Evolutionary conservation across 1,284 basidiomycete genomes (phyloP), one percentile per base, ranked within the genome.

Genomic region (Ustilago nuda): DNA sequence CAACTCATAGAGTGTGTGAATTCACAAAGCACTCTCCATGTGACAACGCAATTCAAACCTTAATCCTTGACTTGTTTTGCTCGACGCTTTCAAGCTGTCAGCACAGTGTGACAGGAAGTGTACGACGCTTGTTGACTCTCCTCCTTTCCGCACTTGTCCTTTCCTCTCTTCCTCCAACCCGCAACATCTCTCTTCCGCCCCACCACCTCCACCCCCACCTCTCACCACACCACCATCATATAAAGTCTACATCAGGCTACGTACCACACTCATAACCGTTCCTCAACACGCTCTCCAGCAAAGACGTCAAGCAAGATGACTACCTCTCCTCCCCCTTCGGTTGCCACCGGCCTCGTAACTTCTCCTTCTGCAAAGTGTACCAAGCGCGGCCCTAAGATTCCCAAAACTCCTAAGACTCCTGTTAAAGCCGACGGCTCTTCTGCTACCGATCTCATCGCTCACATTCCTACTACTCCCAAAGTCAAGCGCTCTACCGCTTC

Each of bases 251-350:
- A 37, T 54, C 52, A 45, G 23, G 43, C 43, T 7, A 15, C 32
- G 27, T 27, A 9, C 23, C 11, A 23, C 30, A 43, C 23, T 15
- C 2, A 41, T 7, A 23, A 6, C 23, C 9, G n/a, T 15, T 19
- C 36, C 54, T 13, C 41, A 56, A 32, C 12, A 45, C 27, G 23
- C 2, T 27, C n/a, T 32, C 17, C 39, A 35, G 11, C 23, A 7
- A 19, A n/a, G n/a, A 58, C 17, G 32, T 3, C 35, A 2, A 39
- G 36, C 41, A 50, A 54, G 37, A 66, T 60, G 64, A 46, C 56
- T 19, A 37, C 56, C 50, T 50, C 52, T 36, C 56, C 56, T 32
- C 63, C 63, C 59, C 56, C 64, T 23, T 19, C 57, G n/a, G 33
- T 52, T 48, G 35, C 46, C 35, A 13, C 57, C 15, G 27, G 30